Base-by-base conservation (phyloP, 2,329 filamentous ascomycete species). In the Fusarium fujikuroi region DNA sequence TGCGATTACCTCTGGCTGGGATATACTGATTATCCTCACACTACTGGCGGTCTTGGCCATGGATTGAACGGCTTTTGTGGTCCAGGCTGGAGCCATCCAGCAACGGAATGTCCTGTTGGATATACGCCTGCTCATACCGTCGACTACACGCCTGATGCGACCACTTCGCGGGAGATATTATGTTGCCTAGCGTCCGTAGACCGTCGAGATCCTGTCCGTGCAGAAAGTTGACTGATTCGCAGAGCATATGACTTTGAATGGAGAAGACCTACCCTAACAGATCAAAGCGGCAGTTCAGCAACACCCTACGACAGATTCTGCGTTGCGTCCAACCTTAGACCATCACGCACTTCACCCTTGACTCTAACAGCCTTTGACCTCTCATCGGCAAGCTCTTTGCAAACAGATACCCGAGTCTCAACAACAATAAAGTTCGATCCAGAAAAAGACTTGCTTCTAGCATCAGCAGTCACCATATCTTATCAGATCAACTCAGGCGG, bases 21-120 rank as follows among this genome's bases (percentile, higher is more conserved):
- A 0, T 54, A 62, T 10, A 34, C 37, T 2, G 2, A 47, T 3
- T 40, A 32, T 14, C 30, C 44, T 12, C 2, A 11, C 4, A 58
- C 40, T 4, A n/a, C 40, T 1, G 40, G 21, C 3, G 30, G 5
- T 3, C 54, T 2, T 25, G 30, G 28, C 0, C 18, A 16, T 0
- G 30, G 28, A 0, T 0, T 15, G 16, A 43, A 43, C 19, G 53
- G 37, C 10, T 25, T 19, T 2, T 62, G 63, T 23, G 36, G 19
- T 9, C 57, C 47, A 0, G 25, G 10, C 0, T 54, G 25, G 43
- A 7, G 1, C 1, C 40, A 65, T 9, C 37, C 63, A 9, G 58
- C 63, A 1, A 65, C 63, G 7, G 47, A 54, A 7, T 65, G 58
- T 30, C 57, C 47, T 2, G 12, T 47, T 11, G 21, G 43, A 11